A percentile compares a stretch with the other conserved stretches of the same genome.
phyloP scores from a whole-genome alignment of 2,329 filamentous ascomycete species.

The Pseudocercospora cruenta region DNA sequence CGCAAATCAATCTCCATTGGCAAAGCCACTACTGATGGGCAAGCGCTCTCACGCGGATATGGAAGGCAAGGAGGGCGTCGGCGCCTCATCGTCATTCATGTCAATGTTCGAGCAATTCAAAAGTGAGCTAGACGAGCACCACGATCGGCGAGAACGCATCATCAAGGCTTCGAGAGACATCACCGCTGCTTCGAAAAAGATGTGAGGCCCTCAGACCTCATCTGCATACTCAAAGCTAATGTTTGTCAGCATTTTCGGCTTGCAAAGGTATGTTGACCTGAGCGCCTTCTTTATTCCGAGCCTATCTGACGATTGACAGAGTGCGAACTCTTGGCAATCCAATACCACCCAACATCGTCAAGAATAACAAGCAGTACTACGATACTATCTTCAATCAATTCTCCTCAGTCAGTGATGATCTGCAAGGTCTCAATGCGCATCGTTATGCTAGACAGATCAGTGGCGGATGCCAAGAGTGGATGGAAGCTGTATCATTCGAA shows the following conservation, averaged over 20 bases:
- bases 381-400: constrained; percentile 73
- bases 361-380: constrained; percentile 71
- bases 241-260: constrained; percentile 70
- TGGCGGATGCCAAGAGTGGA: constrained; percentile 84
- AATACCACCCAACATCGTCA: constrained; percentile 69
- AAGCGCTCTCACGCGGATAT: constrained; percentile 31
- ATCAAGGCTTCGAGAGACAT: constrained; percentile 92
- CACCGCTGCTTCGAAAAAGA: constrained; percentile 94
- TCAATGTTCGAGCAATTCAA: constrained; percentile 86
- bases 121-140: constrained; percentile 87
- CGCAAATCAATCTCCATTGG: not conserved
- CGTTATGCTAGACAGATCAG: constrained; percentile 81
- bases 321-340: constrained; percentile 63
- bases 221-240: constrained; percentile 24
- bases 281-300: not conserved
- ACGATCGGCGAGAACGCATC: constrained; percentile 86
- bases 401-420: constrained; percentile 67
- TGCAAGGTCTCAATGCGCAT: constrained; percentile 77
- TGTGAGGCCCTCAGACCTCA: constrained; percentile 59
- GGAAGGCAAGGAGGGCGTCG: constrained; percentile 18
- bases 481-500: constrained; percentile 86
- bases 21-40: constrained; percentile 6
- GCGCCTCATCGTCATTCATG: constrained; percentile 49
- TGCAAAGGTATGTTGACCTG: constrained; percentile 66
- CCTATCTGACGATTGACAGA: constrained; percentile 46